Evolutionary conservation across 768 basidiomycete species (phyloP), one percentile per base, ranked within the genome.

Genomic region (Calvatia gigantea): DNA sequence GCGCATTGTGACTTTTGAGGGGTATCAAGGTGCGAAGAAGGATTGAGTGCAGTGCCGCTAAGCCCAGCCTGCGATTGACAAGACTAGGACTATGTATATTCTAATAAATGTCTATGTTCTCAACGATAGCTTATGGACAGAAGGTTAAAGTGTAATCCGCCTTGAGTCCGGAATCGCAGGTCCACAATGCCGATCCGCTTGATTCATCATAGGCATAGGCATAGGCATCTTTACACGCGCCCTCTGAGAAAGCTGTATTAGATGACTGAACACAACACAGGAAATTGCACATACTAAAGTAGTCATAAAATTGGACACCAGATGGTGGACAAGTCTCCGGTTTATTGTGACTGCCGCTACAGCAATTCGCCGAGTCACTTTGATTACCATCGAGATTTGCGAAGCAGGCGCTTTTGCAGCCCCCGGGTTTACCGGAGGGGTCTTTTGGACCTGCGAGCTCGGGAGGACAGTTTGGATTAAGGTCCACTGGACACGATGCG

Each of bases 391-490:
- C 66, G 31, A 72, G 55, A 51, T 71, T 70, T 14, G 71, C 70
- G 19, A 60, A 48, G 56, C 82, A 83, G 9, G 81, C 80, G 46
- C 77, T 79, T 61, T 76, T 75, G 64, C 82, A 83, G 17, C 81
- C 82, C 2, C 80, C 75, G 3, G 75, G 72, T 56, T 73, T 74
- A 6, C 80, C 80, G 5, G 66, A 69, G 3, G 74, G 66, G 51
- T 82, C 76, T 47, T 61, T 73, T 0, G 82, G 81, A 5, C 82
- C 82, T 43, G 72, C 66, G 46, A 83, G 68, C 1, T 71, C 61
- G 0, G 68, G 54, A 39, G 81, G 82, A 81, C 83, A 85, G 58
- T 73, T 67, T 1, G 80, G 78, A 6, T 72, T 73, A n/a, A 84
- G 75, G 58, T 85, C 82, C 15, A 80, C 77, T 0, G 79, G 67